Conservation (phyloP, 1,284 basidiomycete genomes). For the Cutaneotrichosporon spelunceum region DNA sequence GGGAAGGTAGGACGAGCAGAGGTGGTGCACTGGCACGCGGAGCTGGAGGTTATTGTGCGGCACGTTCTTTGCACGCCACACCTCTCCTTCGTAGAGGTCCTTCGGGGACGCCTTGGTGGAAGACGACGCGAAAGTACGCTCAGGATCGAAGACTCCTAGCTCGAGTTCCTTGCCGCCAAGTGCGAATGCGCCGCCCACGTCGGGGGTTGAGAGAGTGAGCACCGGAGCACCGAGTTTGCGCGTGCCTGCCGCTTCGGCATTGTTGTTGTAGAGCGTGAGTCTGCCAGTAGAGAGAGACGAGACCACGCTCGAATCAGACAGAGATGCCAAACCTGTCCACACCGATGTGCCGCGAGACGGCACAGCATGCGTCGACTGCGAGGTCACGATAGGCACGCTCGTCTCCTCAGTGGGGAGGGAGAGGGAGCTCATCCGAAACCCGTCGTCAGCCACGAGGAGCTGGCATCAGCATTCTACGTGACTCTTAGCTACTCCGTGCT, state of each 20-base stretch:
- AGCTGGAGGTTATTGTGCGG: conserved; percentile 73
- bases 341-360: conserved; percentile 15
- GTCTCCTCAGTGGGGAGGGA: conserved; percentile 21
- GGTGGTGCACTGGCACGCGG: conserved; percentile 77
- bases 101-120: conserved; percentile 41
- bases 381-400: conserved; percentile 16
- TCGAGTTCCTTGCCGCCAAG: conserved; percentile 87
- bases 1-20: conserved; percentile 56
- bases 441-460: conserved; percentile 42
- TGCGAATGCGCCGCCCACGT: conserved; percentile 62
- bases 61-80: conserved; percentile 52
- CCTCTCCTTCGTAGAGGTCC: conserved; percentile 61
- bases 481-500: background rate
- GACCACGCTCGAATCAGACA: conserved; percentile 34
- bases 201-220: conserved; percentile 48
- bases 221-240: conserved; percentile 31
- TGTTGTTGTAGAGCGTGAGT: conserved; percentile 28
- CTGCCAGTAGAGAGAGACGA: conserved; percentile 45
- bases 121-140: conserved; percentile 59
- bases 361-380: conserved; percentile 12
- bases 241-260: conserved; percentile 10
- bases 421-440: conserved; percentile 38
- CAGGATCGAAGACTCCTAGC: conserved; percentile 73
- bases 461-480: conserved; percentile 9
- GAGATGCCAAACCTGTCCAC: conserved; percentile 21